Evolutionary conservation across 177 flowering plant species (phyloP), one percentile per base, ranked within the genome.

Genomic region (Vitis hybrid): DNA sequence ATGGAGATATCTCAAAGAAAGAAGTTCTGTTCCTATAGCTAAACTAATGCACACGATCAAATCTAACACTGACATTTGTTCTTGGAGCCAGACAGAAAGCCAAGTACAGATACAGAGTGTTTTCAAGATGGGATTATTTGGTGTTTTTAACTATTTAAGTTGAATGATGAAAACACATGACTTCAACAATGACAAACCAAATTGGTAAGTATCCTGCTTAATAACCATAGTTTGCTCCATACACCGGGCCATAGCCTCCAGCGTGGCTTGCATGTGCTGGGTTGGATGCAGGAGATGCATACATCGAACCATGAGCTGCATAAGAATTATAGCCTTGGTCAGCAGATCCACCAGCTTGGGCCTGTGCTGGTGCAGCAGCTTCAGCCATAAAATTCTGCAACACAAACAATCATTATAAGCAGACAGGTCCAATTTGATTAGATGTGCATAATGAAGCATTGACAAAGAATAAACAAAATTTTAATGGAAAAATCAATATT

Each of bases 321-420:
- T 81, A 84, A 46, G 85, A 77, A 68, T 77, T 80, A 62, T 84
- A 81, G 16, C 80, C 82, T 77, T 82, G 87, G 63, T 82, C 85
- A 12, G 73, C 35, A 1, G 82, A 5, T 1, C 70, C 76, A 66
- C 57, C 81, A 0, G 76, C 32, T 52, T 74, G 83, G 32, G 75
- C 13, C 68, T 40, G 74, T 63, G 75, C 73, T 57, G 74, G 40
- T 2, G 74, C 46, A 35, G 46, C 46, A 35, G 46, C 46, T 50
- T 81, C 88, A 14, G 86, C 88, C 88, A 84, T 84, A 68, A 80
- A 84, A 74, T 84, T 82, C 88, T 84, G 83, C 78, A 69, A 61
- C 19, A 70, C 11, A 70, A 18, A 14, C 11, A 35, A 59, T 14
- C 58, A 18, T 55, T 13, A 71, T 14, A 14, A 27, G 40, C 35